Evolutionary conservation across 2,329 filamentous ascomycete species (phyloP).

Genomic region (Talaromyces sp.): DNA sequence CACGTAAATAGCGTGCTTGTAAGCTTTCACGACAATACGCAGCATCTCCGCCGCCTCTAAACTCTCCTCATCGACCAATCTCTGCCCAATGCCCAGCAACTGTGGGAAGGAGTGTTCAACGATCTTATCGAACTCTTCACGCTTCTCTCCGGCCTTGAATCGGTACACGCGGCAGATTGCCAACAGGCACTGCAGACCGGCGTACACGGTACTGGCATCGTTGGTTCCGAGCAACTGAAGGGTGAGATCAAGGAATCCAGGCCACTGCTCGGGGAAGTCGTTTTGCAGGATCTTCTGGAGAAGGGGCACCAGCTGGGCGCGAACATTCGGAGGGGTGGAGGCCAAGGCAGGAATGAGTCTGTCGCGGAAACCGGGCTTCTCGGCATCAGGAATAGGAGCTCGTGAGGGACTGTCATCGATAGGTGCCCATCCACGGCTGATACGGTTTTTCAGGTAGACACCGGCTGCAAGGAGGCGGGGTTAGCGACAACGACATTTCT

Average conservation of each 20-base stretch:
- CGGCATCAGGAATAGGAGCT: constrained; percentile 79
- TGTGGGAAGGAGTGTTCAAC: constrained; percentile 89
- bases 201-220: constrained; percentile 83
- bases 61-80: constrained; percentile 86
- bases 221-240: constrained; percentile 85
- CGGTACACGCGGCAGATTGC: constrained; percentile 94
- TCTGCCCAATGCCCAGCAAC: constrained; percentile 81
- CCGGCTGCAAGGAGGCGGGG: constrained; percentile 64
- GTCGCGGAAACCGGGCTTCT: constrained; percentile 84
- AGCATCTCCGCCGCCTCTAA: constrained; percentile 96
- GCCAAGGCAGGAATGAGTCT: constrained; percentile 88
- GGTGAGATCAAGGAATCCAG: constrained; percentile 89
- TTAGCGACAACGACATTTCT: constrained; percentile 3
- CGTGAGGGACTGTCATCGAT: constrained; percentile 73
- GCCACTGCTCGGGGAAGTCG: constrained; percentile 95
- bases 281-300: constrained; percentile 94
- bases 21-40: constrained; percentile 90
- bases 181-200: constrained; percentile 89
- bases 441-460: constrained; percentile 97
- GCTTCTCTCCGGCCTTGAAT: constrained; percentile 80
- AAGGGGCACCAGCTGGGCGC: constrained; percentile 89
- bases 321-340: constrained; percentile 75
- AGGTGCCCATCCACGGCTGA: constrained; percentile 86
- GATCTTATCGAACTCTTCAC: constrained; percentile 90
- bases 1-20: constrained; percentile 98